Evolutionary conservation across 805 yeast species (phyloP).

Genomic region (Torulaspora microellipsoides): DNA sequence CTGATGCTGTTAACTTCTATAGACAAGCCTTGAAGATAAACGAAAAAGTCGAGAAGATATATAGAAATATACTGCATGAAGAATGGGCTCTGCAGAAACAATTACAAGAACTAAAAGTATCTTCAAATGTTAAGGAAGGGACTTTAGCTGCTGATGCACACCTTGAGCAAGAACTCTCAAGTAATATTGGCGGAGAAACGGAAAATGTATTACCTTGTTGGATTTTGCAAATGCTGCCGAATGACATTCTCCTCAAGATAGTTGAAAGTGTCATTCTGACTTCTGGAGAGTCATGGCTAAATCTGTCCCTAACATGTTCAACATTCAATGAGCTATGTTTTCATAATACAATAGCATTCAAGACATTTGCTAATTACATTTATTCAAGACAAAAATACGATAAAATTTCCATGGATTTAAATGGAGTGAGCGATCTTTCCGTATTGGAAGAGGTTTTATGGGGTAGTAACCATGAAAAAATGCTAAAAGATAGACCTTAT

Average conservation of each 20-base stretch:
- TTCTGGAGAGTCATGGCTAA: conserved; percentile 63
- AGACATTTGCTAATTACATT: conserved; percentile 44
- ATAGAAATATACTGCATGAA: conserved; percentile 52
- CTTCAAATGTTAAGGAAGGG: conserved; percentile 2
- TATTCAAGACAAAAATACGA: conserved; percentile 54
- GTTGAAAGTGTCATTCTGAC: conserved; percentile 42
- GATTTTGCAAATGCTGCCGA: conserved; percentile 45
- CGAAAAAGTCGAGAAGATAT: conserved; percentile 59
- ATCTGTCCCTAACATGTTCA: conserved; percentile 55
- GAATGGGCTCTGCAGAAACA: conserved; percentile 34
- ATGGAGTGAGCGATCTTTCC: conserved; percentile 36
- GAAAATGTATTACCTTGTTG: conserved; percentile 39
- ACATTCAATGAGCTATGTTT: conserved; percentile 56
- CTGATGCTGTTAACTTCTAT: conserved; percentile 76
- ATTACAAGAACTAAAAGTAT: conserved; percentile 12
- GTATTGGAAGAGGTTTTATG: conserved; percentile 38
- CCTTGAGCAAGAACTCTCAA: conserved; percentile 21
- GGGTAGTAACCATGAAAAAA: conserved; percentile 36
- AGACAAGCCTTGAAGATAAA: conserved; percentile 59
- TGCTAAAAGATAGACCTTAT: conserved; percentile 59
- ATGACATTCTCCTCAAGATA: conserved; percentile 53
- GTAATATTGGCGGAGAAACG: conserved; percentile 11
- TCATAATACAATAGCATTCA: conserved; percentile 46
- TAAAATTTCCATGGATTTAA: conserved; percentile 38
- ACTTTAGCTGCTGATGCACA: conserved; percentile 9